These are phyloP conservation scores for Candida stauntonica DNA, from an alignment of 805 yeast genomes.

Conservation along the genomic window DNA sequence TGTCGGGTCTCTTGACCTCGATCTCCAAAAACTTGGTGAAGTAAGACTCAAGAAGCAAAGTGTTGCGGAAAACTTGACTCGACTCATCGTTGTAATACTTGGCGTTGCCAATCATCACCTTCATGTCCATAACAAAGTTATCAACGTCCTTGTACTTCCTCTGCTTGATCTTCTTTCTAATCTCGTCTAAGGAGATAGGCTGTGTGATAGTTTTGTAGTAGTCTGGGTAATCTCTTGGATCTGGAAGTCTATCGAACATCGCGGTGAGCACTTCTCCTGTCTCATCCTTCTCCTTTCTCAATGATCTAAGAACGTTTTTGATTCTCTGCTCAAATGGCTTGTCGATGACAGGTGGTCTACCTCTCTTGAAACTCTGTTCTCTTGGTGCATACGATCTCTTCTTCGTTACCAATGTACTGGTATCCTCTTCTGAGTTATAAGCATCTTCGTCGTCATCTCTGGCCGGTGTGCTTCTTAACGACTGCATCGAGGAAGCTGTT, in stretches of 20 bases:
- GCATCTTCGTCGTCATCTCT: conserved; percentile 15
- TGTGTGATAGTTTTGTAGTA: conserved; percentile 47
- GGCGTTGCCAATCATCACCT: conserved; percentile 68
- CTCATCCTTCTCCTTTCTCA: conserved; percentile 66
- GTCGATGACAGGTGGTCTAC: conserved; percentile 88
- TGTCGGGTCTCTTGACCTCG: conserved; percentile 79
- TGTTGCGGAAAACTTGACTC: conserved; percentile 55
- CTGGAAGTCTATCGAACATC: conserved; percentile 81
- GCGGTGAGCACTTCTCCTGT: conserved; percentile 48
- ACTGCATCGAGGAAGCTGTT: conserved; percentile 1
- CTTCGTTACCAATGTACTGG: conserved; percentile 3
- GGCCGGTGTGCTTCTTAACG: conserved; percentile 12
- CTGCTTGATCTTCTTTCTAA: conserved; percentile 78
- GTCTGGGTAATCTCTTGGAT: conserved; percentile 39
- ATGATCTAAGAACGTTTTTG: conserved; percentile 75
- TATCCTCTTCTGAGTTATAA: conserved; percentile 11
- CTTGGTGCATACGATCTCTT: conserved; percentile 12
- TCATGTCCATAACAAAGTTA: conserved; percentile 71
- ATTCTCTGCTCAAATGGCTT: conserved; percentile 90
- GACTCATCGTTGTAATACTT: conserved; percentile 58
- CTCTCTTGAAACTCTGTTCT: conserved; percentile 49
- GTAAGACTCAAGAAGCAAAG: conserved; percentile 56
- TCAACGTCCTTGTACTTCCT: conserved; percentile 77
- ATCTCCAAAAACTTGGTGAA: conserved; percentile 54
- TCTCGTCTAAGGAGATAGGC: conserved; percentile 67